Evolutionary conservation across 2,329 filamentous ascomycete species (phyloP), one percentile per base, ranked within the genome.

Genomic region (Acephala macrosclerotiorum): DNA sequence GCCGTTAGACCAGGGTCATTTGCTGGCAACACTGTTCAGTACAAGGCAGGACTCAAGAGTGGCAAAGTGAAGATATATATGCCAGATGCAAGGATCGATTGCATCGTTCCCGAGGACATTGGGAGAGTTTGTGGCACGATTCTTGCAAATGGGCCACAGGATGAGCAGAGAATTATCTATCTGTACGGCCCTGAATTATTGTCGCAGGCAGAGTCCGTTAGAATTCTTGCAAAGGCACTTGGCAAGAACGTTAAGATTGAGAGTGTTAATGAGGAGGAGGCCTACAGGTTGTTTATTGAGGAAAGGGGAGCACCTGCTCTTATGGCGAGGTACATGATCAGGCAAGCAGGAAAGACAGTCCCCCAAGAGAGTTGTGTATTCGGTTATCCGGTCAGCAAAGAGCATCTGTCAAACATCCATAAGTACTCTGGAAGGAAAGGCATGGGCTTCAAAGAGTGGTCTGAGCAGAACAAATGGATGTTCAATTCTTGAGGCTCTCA

Each of bases 1-100:
- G 78, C 79, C 0, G 63, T 84, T 0, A 76, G 83, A 8, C 81
- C 82, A 0, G 81, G 75, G 1, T 76, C 62, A 11, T 86, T 85
- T 66, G 79, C 78, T 12, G 83, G 73, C 14, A 86, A 86, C 66
- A 33, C 76, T 20, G 36, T 77, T 0, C 73, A 70, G 60, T 38
- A 58, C 36, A 40, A 38, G 55, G 35, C 4, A 33, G 55, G 11
- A 40, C 25, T 40, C 16, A 12, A 11, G 38, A 22, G 12, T 2
- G 55, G 55, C 16, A n/a, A 58, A 7, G 55, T 58, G 8, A 58
- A 18, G 35, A 38, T 58, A 29, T 58, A 58, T 22, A 14, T 11
- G 33, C 33, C 55, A 6, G 55, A n/a, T 11, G 29, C n/a, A 6
- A 58, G 40, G 33, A 26, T 58, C 12, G 55, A 58, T 25, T 58